These are phyloP conservation scores for Mangifera indica DNA, from an alignment of 345 rosid species.

Conservation along the genomic window DNA sequence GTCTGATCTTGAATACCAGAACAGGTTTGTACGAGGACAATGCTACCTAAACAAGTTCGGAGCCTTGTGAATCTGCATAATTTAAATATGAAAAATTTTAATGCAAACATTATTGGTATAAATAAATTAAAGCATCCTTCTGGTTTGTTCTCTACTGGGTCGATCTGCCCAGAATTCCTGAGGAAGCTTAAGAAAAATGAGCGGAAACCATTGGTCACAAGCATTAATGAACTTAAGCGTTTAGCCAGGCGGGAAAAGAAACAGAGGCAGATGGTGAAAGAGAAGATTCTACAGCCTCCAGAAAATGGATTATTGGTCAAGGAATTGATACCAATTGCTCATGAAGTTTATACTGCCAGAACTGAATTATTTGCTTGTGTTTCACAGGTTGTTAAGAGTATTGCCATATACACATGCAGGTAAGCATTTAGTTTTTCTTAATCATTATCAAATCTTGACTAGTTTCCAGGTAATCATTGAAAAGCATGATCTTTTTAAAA, in stretches of 20 bases:
- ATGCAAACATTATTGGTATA: not conserved
- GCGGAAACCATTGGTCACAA: constrained; percentile 49
- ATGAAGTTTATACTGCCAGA: constrained; percentile 37
- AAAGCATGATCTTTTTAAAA: not conserved
- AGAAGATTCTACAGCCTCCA: constrained; percentile 42
- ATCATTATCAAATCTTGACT: not conserved
- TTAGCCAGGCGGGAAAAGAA: constrained; percentile 34
- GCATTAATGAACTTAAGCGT: constrained; percentile 43
- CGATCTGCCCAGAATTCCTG: constrained; percentile 24
- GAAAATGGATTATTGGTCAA: constrained; percentile 47
- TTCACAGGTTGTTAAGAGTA: constrained; percentile 27
- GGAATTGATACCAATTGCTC: constrained; percentile 45
- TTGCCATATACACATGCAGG: constrained; percentile 42
- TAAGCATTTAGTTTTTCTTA: constrained; percentile 11
- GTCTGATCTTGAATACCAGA: not conserved
- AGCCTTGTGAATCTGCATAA: constrained; percentile 4
- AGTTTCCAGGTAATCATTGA: not conserved
- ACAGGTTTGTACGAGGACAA: constrained; percentile 1
- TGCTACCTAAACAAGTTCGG: constrained; percentile 24
- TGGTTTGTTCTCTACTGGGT: constrained; percentile 26
- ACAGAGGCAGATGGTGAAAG: constrained; percentile 35
- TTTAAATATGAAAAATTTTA: constrained; percentile 7
- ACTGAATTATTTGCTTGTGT: constrained; percentile 36
- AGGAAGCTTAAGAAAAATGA: constrained; percentile 42
- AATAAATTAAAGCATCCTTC: constrained; percentile 13